Percentiles rank a stretch among this genome's conserved stretches.
These are phyloP conservation scores for Picocystis salinarum DNA, from an alignment of 139 green algal species.

Conservation along the genomic window DNA sequence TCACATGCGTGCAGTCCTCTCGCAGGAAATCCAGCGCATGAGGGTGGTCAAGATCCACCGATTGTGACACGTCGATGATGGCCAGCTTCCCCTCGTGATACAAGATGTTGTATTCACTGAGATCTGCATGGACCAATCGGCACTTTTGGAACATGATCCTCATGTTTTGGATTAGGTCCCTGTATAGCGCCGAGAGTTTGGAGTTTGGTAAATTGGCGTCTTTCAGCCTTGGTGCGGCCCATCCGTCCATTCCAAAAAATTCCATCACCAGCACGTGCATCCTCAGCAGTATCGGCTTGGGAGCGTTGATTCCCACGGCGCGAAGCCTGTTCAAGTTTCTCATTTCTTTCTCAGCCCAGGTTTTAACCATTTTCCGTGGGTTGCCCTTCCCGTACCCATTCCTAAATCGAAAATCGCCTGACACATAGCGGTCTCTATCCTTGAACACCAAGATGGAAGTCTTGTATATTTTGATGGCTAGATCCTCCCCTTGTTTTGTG, in stretches of 20 bases:
- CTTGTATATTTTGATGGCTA: constrained; percentile 99
- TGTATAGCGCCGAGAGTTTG: constrained; percentile 37
- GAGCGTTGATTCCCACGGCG: constrained; percentile 53
- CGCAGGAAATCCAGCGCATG: constrained; percentile 88
- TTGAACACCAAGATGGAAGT: constrained; percentile 96
- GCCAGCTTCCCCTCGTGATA: constrained; percentile 22
- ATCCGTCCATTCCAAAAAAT: constrained; percentile 58
- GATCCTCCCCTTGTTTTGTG: constrained; percentile 19
- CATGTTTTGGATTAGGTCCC: constrained; percentile 13
- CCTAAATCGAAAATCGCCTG: constrained; percentile 83
- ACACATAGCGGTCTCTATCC: constrained; percentile 66
- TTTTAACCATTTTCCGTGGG: constrained; percentile 96
- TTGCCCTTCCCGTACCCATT: constrained; percentile 84
- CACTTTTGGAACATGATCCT: constrained; percentile 70
- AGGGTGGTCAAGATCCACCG: constrained; percentile 94
- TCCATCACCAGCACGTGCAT: constrained; percentile 90
- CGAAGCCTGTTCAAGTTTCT: constrained; percentile 67
- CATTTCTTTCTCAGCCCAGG: constrained; percentile 98
- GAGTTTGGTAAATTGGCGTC: constrained; percentile 55
- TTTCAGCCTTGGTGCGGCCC: constrained; percentile 69
- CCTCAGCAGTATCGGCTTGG: constrained; percentile 63
- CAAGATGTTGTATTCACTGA: constrained; percentile 95
- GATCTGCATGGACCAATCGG: constrained; percentile 84
- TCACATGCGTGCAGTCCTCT: constrained; percentile 81
- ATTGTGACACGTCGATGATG: constrained; percentile 74